phyloP scores from a whole-genome alignment of 1,284 basidiomycete species.

The Amylostereum chailletii region DNA sequence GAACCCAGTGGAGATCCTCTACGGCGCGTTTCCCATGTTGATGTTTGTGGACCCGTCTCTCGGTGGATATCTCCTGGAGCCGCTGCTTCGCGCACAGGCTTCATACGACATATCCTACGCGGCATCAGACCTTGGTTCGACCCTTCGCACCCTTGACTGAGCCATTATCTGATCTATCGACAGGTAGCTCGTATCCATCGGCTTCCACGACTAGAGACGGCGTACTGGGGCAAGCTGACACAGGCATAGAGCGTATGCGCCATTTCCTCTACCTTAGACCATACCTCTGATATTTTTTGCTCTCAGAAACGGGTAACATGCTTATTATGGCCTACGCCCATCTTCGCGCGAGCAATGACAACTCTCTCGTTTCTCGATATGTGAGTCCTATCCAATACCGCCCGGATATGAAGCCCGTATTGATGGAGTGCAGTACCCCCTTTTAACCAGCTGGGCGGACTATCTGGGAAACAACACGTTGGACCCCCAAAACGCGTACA shows the following conservation, averaged over 20 bases:
- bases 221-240: not conserved
- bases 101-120: constrained; percentile 24
- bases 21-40: constrained; percentile 35
- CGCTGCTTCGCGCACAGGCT: constrained; percentile 32
- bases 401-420: not conserved
- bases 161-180: not conserved
- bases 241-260: constrained; percentile 16
- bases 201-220: constrained; percentile 16
- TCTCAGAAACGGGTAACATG: constrained; percentile 28
- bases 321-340: constrained; percentile 28
- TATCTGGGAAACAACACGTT: constrained; percentile 27
- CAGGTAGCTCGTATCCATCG: constrained; percentile 11
- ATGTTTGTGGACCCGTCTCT: constrained; percentile 36
- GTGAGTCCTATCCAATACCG: constrained; percentile 11
- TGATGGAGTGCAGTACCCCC: constrained; percentile 22
- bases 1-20: constrained; percentile 20
- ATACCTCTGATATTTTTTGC: constrained; percentile 2
- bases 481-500: constrained; percentile 22
- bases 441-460: constrained; percentile 31
- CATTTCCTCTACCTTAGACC: not conserved
- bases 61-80: constrained; percentile 30
- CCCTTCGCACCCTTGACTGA: no score
- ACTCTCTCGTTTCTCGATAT: constrained; percentile 19
- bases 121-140: constrained; percentile 31
- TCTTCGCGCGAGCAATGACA: constrained; percentile 24